Base-by-base conservation (phyloP, 2,329 filamentous ascomycete species). In the Colletotrichum cuscutae region DNA sequence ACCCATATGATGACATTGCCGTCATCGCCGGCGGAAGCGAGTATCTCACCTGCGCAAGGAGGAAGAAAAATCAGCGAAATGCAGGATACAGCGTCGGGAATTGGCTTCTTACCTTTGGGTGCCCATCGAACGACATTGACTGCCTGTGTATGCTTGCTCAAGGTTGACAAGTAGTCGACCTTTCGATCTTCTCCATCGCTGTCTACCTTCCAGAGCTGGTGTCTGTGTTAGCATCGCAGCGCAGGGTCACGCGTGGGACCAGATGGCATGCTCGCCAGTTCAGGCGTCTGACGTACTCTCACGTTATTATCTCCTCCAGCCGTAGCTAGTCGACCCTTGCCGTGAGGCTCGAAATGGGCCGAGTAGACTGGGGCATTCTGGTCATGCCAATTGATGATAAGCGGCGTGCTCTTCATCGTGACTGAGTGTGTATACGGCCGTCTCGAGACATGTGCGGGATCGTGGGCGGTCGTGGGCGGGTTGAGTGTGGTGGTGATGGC, bases 351-450 rank as follows among this genome's bases (percentile, higher is more conserved):
- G 82, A 98, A 99, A 83, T 98, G 96, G 77, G 95, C 95, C 56
- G 96, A 98, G 86, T 98, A 99, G 82, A 99, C 95, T 72, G 97
- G 97, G 78, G 94, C 92, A 85, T 97, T 98, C 81, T 98, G 94
- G 83, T 98, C 94, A 85, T 99, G 97, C 97, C 97, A 99, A 87
- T 97, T 95, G 85, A 99, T 96, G 81, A 98, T 96, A 78, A 99
- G 89, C 78, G 97, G 96, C 80, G 95, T 93, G 81, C 95, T 95
- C 90, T 97, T 98, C 97, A 99, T 99, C 81, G 83, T 87, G 83
- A 80, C 80, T 78, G 77, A n/a, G 61, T 60, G n/a, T 70, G 71
- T 65, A 70, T 67, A 69, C 30, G 63, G 74, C 61, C 73, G 75
- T 78, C 76, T 57, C 69, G 71, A 61, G 63, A 71, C 63, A 68